Base-by-base conservation (phyloP, 768 basidiomycete species). In the Termitomyces sp. region DNA sequence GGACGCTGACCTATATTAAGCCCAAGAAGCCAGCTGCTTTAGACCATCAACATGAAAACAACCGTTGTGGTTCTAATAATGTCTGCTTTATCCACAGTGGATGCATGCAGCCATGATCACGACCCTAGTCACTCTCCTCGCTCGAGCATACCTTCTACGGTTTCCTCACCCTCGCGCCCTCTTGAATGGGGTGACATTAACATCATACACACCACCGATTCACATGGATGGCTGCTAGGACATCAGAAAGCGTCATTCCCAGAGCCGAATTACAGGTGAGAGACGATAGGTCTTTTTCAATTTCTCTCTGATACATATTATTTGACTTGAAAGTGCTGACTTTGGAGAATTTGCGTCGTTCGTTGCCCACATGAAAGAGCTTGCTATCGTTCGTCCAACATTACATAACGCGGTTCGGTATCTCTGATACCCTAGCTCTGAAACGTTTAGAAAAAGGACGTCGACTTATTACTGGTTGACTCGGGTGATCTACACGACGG, bases 101-200 rank as follows among this genome's bases (percentile, higher is more conserved):
- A 29, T 22, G 55, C 36, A 20, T 41, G 49, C 22, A n/a, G 13
- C 18, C 16, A 58, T 28, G 68, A 61, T 6, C 69, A 73, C 55
- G 66, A 56, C 28, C 74, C 74, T 55, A 62, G 46, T 24, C 70
- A 70, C 55, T 47, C 36, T 33, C 29, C 5, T 33, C 31, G 77
- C 54, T 72, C 73, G 51, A 68, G 70, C 49, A 75, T 80, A 0
- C 69, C 75, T 42, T 62, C 70, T n/a, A 73, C 72, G 16, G 69
- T 85, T 33, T 72, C 81, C 0, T 76, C 75, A n/a, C 92, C 92
- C 3, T 79, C 80, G 52, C 74, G 85, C n/a, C 80, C 83, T 20
- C 77, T 95, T 15, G 80, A 82, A 51, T 94, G 92, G 93, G 85
- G 87, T n/a, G 91, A 94, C 66, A 78, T 95, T 67, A 94, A 94